Conservation (phyloP, 2,329 filamentous ascomycete species). For the Aspergillus ruber region DNA sequence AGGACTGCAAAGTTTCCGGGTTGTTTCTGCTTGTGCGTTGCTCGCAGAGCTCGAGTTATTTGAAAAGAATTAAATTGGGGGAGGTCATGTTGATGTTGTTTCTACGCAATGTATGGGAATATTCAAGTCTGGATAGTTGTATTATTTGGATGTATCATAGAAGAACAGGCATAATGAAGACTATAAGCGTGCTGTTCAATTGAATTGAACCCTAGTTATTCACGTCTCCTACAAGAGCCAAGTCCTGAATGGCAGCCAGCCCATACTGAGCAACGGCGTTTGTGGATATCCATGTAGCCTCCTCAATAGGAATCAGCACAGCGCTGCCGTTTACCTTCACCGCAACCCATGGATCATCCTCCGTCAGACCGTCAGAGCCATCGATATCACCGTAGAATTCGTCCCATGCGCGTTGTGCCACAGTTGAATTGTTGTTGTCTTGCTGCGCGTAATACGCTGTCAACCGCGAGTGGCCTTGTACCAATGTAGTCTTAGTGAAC, state of each 20-base stretch:
- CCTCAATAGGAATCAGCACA: slow-evolving; percentile 46
- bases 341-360: slow-evolving; percentile 7
- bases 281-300: slow-evolving; percentile 53
- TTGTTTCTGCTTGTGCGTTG: too few species aligned
- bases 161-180: too few species aligned
- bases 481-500: slow-evolving; percentile 45
- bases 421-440: slow-evolving; percentile 36
- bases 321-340: slow-evolving; percentile 36
- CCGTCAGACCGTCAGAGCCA: slow-evolving; percentile 6
- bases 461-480: slow-evolving; percentile 54
- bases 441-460: slow-evolving; percentile 49
- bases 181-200: neutral
- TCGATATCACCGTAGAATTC: slow-evolving; percentile 39
- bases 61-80: too few species aligned
- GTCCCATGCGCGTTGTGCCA: slow-evolving; percentile 49
- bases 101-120: too few species aligned
- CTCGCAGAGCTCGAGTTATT: too few species aligned
- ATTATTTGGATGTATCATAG: too few species aligned
- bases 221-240: slow-evolving; percentile 21
- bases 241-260: slow-evolving; percentile 50
- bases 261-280: slow-evolving; percentile 55
- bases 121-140: too few species aligned
- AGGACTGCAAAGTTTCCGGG: too few species aligned
- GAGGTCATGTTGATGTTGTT: too few species aligned
- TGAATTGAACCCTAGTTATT: neutral